Conservation (phyloP, 2,329 filamentous ascomycete genomes). For the Decorospora gaudefroyi region DNA sequence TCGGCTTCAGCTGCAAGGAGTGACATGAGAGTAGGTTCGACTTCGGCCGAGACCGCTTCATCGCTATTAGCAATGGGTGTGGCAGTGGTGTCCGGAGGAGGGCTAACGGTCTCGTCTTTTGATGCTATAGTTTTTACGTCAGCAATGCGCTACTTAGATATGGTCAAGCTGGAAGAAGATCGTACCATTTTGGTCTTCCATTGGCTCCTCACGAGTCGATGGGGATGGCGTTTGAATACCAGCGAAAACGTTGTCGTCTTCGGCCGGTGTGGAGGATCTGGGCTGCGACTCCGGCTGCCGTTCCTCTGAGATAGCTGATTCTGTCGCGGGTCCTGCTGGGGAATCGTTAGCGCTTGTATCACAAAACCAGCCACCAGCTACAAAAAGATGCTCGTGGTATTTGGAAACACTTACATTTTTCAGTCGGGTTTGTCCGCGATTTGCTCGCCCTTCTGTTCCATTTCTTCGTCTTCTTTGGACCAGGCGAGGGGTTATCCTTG, state of each 20-base stretch:
- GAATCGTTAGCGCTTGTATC: no score
- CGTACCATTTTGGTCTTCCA: neutral
- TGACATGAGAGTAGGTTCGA: neutral
- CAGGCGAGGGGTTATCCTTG: constrained; percentile 1
- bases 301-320: neutral
- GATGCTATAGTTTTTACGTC: no score
- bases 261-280: neutral
- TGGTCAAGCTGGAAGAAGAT: no score
- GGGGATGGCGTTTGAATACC: constrained; percentile 2
- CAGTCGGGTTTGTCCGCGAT: neutral
- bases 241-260: neutral
- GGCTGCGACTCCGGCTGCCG: neutral
- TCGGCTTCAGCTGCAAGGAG: constrained; percentile 29
- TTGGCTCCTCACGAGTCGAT: neutral
- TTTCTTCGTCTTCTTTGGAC: constrained; percentile 7
- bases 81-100: neutral
- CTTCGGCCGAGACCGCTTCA: neutral
- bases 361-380: no score
- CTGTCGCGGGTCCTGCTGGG: neutral
- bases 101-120: neutral
- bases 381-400: no score
- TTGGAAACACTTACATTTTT: constrained; percentile 1
- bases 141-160: no score
- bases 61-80: neutral
- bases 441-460: neutral